phyloP scores from a whole-genome alignment of 192 early-diverging fungal genomes.

The Gonapodya prolifera region DNA sequence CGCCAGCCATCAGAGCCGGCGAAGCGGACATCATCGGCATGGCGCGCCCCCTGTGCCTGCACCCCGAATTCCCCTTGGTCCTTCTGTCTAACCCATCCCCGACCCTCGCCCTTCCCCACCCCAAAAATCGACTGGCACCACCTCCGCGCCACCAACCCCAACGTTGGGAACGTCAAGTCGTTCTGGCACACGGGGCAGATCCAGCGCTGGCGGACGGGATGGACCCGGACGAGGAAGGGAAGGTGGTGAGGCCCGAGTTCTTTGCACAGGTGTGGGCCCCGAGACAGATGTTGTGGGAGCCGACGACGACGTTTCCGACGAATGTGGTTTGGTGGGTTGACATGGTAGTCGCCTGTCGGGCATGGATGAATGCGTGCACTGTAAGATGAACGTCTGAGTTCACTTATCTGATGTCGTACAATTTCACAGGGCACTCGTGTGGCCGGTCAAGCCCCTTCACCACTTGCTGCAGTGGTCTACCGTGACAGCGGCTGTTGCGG shows the following conservation, averaged over 20 bases:
- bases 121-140: neutral
- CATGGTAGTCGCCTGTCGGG: neutral
- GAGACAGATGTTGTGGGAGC: neutral
- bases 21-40: neutral
- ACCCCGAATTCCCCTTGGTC: neutral
- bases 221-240: neutral
- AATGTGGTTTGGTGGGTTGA: neutral
- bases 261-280: neutral
- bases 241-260: neutral
- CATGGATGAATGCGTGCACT: neutral
- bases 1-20: neutral
- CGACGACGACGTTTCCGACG: neutral
- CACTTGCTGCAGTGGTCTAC: neutral
- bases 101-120: neutral
- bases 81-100: neutral
- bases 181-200: constrained; percentile 4
- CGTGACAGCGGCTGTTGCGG: neutral
- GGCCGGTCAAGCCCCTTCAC: neutral
- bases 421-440: neutral
- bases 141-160: neutral
- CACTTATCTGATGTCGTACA: no score
- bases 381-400: neutral
- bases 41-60: constrained; percentile 3
- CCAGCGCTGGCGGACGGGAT: constrained; percentile 2
- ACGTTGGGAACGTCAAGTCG: neutral